Evolutionary conservation across 108 stramenopile genomes (phyloP), one percentile per base, ranked within the genome.

Genomic region (Mediolabrus comicus): DNA sequence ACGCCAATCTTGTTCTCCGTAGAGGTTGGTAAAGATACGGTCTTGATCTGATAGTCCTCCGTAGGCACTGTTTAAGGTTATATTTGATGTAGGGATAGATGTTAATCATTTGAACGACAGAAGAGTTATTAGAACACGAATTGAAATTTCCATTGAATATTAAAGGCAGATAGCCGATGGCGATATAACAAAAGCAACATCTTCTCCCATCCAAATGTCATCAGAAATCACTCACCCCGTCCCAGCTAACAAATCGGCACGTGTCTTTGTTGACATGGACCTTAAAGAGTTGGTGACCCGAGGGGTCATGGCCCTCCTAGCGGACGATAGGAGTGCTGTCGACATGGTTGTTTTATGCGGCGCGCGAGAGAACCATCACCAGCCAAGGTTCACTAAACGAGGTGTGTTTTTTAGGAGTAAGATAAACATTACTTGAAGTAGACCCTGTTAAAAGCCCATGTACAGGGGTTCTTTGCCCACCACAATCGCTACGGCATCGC

Each of bases 1-100:
- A 27, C 98, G 90, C 98, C 99, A 99, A 83, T 99, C 98, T 71
- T 98, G 87, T 80, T 99, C 99, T 49, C 99, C 99, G 85, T 99
- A 99, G 22, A 99, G 81, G 74, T 99, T 99, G 67, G 98, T 98
- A 82, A 99, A 99, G 80, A 99, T 99, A 14, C 99, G 90, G 71
- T 99, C 99, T 74, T 97, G 96, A 80, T 99, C 98, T 27, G 91
- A 59, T n/a, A 99, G 89, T 55, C 97, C 96, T 54, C 94, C 95
- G 61, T 92, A 89, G 65, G 91, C 77, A n/a, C 83, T 83, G 56
- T 19, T 14, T 26, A 36, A 17, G 27, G 29, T 28, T 25, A 52
- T 33, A 17, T 11, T 24, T 14, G 32, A 28, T 24, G 2, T 14
- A 39, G 11, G 34, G 11, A 6, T 38, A 35, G 69, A 27, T 29